Conservation (phyloP, 140 eudicot genomes). For the Ambrosia hybrid region DNA sequence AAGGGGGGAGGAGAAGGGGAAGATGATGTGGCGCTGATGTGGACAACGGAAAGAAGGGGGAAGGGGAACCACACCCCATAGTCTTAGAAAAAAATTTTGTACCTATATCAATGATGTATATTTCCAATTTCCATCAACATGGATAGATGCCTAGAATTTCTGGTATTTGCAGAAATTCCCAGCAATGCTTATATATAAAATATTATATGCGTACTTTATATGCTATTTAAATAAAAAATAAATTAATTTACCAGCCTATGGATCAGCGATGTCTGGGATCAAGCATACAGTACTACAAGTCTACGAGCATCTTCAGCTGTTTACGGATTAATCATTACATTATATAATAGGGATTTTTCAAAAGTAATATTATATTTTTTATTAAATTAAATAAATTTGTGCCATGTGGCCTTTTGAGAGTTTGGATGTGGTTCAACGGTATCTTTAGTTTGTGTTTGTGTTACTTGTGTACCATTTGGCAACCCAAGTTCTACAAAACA, state of each 20-base stretch:
- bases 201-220: slow-evolving; percentile 19
- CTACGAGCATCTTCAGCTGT: slow-evolving; percentile 38
- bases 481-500: no score
- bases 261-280: slow-evolving; percentile 84
- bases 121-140: slow-evolving; percentile 28
- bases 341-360: background rate
- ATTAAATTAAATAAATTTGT: background rate
- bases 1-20: no score
- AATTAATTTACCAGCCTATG: slow-evolving; percentile 47
- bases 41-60: no score
- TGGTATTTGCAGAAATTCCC: slow-evolving; percentile 33
- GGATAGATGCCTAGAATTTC: slow-evolving; percentile 35
- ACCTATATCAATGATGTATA: background rate
- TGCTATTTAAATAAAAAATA: slow-evolving; percentile 15
- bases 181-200: background rate
- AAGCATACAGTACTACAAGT: slow-evolving; percentile 42
- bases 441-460: no score
- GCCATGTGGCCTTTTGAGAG: background rate
- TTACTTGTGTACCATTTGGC: no score
- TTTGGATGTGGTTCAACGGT: no score
- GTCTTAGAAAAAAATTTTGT: no score
- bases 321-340: slow-evolving; percentile 27
- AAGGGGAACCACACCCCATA: no score
- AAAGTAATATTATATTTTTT: background rate
- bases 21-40: no score